These are phyloP conservation scores for Chlorella sp. DNA, from an alignment of 139 green algal species.

Conservation along the genomic window DNA sequence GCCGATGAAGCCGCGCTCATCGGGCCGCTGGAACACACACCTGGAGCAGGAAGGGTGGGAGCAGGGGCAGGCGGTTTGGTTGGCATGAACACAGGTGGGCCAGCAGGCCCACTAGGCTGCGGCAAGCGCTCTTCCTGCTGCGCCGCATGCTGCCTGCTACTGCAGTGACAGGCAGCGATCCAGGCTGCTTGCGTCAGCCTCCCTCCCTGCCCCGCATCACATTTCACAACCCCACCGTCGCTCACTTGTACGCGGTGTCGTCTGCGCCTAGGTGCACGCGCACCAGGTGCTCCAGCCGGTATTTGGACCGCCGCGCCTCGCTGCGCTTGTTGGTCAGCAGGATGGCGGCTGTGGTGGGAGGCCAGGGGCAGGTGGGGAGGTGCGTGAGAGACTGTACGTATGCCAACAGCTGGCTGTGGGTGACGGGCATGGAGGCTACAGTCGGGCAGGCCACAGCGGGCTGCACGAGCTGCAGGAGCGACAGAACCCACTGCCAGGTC, in stretches of 20 bases:
- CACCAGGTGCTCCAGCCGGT: slow-evolving; percentile 74
- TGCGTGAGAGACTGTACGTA: not conserved
- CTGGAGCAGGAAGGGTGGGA: not conserved
- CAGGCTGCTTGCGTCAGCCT: too few species aligned
- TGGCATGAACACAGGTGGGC: too few species aligned
- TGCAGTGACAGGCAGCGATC: too few species aligned
- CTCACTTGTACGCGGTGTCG: slow-evolving; percentile 69
- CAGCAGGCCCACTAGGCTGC: not conserved
- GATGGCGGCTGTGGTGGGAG: slow-evolving; percentile 49
- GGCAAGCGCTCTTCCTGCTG: too few species aligned
- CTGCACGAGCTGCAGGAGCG: too few species aligned
- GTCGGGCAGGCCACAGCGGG: too few species aligned
- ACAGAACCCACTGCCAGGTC: too few species aligned
- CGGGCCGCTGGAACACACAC: slow-evolving; percentile 71
- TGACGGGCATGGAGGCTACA: too few species aligned
- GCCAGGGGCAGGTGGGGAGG: not conserved
- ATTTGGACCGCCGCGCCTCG: slow-evolving; percentile 68
- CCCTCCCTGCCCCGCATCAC: too few species aligned
- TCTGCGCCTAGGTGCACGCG: slow-evolving; percentile 78
- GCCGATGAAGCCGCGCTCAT: slow-evolving; percentile 57
- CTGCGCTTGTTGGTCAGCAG: slow-evolving; percentile 76
- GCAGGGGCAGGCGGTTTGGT: not conserved
- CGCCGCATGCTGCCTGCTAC: too few species aligned
- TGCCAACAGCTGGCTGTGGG: not conserved
- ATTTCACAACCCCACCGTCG: slow-evolving; percentile 29